Conservation (phyloP, 495 filamentous ascomycete genomes). For the Xylaria nigripes region DNA sequence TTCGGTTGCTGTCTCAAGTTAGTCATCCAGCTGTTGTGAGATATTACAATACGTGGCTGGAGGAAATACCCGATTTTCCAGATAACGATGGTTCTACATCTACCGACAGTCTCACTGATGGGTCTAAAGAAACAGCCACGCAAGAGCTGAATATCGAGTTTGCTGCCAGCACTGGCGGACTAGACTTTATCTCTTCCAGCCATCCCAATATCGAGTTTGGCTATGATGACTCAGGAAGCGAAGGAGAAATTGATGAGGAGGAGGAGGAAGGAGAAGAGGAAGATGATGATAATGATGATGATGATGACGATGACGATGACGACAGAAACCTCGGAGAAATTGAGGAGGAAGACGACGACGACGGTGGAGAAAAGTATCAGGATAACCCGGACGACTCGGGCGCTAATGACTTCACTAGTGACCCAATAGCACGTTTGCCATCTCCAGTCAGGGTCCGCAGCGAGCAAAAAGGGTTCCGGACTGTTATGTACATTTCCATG, state of each 20-base stretch:
- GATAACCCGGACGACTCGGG: constrained; percentile 8
- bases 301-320: constrained; percentile 2
- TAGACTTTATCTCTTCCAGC: constrained; percentile 90
- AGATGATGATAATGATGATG: constrained; percentile 14
- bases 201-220: constrained; percentile 75
- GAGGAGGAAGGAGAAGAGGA: constrained; percentile 9
- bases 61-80: constrained; percentile 53
- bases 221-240: constrained; percentile 57
- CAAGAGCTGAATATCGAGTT: constrained; percentile 48
- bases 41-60: constrained; percentile 92
- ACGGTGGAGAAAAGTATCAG: constrained; percentile 3
- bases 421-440: constrained; percentile 9
- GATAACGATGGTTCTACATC: constrained; percentile 52
- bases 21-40: constrained; percentile 95
- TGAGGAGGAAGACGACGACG: constrained; percentile 9
- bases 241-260: constrained; percentile 27
- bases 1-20: constrained; percentile 77
- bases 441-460: constrained; percentile 28
- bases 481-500: constrained; percentile 58
- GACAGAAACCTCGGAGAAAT: background rate
- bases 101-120: constrained; percentile 42
- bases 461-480: constrained; percentile 27
- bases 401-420: constrained; percentile 13
- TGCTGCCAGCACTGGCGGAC: constrained; percentile 63
- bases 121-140: constrained; percentile 27